Conservation (phyloP, 176 grass and related monocot species). For the Hyparrhenia diplandra region DNA sequence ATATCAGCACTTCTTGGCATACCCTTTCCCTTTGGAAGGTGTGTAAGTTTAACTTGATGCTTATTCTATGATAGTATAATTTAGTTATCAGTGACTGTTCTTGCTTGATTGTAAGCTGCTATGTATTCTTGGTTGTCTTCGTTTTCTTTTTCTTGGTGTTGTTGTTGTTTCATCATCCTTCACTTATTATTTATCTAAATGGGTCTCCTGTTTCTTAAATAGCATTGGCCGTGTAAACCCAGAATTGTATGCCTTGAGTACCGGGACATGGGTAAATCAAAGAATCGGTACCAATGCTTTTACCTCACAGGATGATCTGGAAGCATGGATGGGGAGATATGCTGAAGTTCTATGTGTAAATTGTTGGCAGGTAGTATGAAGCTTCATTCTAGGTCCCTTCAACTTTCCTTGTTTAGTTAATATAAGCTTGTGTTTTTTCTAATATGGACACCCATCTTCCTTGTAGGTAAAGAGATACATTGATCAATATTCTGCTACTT, state of each 20-base stretch:
- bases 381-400: conserved; percentile 8
- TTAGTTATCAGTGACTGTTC: conserved; percentile 20
- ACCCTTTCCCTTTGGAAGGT: conserved; percentile 99
- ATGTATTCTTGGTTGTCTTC: not conserved
- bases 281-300: conserved; percentile 30
- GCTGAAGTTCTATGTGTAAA: conserved; percentile 84
- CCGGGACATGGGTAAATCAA: conserved; percentile 64
- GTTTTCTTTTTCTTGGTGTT: not conserved
- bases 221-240: conserved; percentile 92
- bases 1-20: conserved; percentile 91
- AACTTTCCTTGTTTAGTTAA: not conserved
- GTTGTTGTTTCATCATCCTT: not conserved
- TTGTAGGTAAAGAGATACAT: conserved; percentile 93
- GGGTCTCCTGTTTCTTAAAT: conserved; percentile 26
- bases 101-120: conserved; percentile 3
- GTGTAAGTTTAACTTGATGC: conserved; percentile 12
- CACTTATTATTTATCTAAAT: not conserved
- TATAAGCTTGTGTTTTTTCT: not conserved
- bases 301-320: conserved; percentile 49
- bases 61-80: conserved; percentile 24
- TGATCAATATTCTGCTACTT: conserved; percentile 80
- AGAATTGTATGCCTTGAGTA: conserved; percentile 84
- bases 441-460: conserved; percentile 13
- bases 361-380: conserved; percentile 76
- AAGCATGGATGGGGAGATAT: conserved; percentile 77